Percentiles rank a stretch among this genome's conserved stretches.
phyloP scores from a whole-genome alignment of 495 filamentous ascomycete genomes.

The Parmelia sp. region DNA sequence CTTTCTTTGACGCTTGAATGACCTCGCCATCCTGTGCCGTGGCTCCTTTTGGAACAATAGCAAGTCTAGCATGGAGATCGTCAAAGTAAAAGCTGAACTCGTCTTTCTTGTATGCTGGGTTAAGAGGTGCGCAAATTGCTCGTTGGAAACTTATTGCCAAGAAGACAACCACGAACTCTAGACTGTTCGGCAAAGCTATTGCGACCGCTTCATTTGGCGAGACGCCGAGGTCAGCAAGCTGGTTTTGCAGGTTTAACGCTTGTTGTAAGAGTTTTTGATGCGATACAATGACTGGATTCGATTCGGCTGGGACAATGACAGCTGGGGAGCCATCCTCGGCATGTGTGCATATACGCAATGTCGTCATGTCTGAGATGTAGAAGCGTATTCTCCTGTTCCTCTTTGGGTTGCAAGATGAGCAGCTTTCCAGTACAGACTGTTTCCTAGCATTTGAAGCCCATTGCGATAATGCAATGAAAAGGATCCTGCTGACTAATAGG shows the following conservation, averaged over 20 bases:
- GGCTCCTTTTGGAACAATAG: slow-evolving; percentile 63
- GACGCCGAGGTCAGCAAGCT: slow-evolving; percentile 65
- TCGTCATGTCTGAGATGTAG: too few relatives aligned
- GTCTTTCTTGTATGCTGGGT: slow-evolving; percentile 75
- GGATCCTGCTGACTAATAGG: too few relatives aligned
- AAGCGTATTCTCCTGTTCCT: too few relatives aligned
- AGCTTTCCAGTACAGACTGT: too few relatives aligned
- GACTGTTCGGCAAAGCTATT: slow-evolving; percentile 68
- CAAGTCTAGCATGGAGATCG: slow-evolving; percentile 66
- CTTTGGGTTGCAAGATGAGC: too few relatives aligned
- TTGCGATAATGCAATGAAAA: too few relatives aligned
- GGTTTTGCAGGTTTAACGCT: slow-evolving; percentile 59
- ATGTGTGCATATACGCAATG: too few relatives aligned
- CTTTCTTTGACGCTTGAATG: slow-evolving; percentile 65
- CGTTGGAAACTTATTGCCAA: slow-evolving; percentile 72
- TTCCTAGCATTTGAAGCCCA: too few relatives aligned
- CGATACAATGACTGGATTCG: slow-evolving; percentile 50
- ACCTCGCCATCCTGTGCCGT: slow-evolving; percentile 55
- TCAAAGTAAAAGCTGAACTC: slow-evolving; percentile 88
- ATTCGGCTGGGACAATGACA: slow-evolving; percentile 59
- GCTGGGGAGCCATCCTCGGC: too few relatives aligned
- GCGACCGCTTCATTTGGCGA: slow-evolving; percentile 59
- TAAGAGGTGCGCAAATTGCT: slow-evolving; percentile 72
- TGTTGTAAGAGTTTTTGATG: slow-evolving; percentile 57
- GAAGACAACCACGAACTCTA: slow-evolving; percentile 76